Evolutionary conservation across 2,329 filamentous ascomycete genomes (phyloP), one percentile per base, ranked within the genome.

Genomic region (Cadophora sp.): DNA sequence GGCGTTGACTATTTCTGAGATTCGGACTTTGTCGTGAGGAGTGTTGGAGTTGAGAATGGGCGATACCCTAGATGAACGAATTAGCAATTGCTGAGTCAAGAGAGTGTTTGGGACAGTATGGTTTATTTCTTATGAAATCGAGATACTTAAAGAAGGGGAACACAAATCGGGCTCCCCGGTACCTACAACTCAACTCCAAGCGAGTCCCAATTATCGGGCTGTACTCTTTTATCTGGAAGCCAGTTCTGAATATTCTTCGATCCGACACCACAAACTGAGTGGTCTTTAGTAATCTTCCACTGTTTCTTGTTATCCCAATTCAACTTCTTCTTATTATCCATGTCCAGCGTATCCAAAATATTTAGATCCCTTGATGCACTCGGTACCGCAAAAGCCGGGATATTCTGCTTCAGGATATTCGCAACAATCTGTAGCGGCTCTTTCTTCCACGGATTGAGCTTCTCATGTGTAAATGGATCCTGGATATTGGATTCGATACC

Each of bases 191-290:
- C 71, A 22, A 75, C 53, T 5, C 74, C 74, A 55, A 69, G 72
- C 11, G 73, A 73, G 50, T 75, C 74, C 74, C 73, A 75, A 26
- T 71, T 34, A 11, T 65, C 51, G 1, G 62, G n/a, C 27, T 53
- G 26, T 11, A 40, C 37, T 50, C 14, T 46, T 29, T 66, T 40
- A 16, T 66, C 58, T 40, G 73, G 72, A 22, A 76, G 65, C 66
- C 70, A 69, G 26, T 62, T 64, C n/a, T 51, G 61, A 16, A 75
- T 66, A 55, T 75, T 76, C 19, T 68, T 2, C 12, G 68, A 72
- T 26, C 72, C 73, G 26, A 72, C 71, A 22, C 74, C 73, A 43
- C 69, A 71, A 12, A 73, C 71, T 12, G 66, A 72, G 27, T 67
- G 53, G 59, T 74, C 71, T 9, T 64, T 62, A 12, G 69, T 71